These are phyloP conservation scores for Colletotrichum lentis DNA, from an alignment of 2,329 filamentous ascomycete species.

Conservation along the genomic window DNA sequence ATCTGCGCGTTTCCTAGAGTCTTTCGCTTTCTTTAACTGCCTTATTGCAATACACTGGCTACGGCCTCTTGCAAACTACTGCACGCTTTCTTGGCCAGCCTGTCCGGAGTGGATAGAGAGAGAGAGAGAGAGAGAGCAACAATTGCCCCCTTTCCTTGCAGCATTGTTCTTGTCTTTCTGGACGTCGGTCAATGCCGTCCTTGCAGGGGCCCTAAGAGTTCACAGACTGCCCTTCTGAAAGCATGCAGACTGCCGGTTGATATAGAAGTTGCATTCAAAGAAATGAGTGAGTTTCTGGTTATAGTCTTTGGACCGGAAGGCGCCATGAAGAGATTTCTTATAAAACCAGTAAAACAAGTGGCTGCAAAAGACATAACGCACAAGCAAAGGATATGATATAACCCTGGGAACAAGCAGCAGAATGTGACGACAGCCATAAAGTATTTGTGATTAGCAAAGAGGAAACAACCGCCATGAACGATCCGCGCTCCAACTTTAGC, in stretches of 20 bases:
- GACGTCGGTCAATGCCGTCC: conserved; percentile 4
- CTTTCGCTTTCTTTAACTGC: no score
- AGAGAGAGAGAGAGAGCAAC: conserved; percentile 1
- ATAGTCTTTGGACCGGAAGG: background rate
- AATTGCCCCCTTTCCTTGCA: conserved; percentile 1
- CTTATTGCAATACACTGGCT: no score
- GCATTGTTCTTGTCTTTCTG: conserved; percentile 1
- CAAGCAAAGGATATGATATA: background rate
- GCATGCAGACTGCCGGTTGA: background rate
- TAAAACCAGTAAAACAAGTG: no score
- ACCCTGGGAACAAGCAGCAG: background rate
- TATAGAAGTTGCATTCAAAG: background rate
- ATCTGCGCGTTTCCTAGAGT: no score
- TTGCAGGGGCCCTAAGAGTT: background rate
- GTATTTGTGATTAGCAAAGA: conserved; percentile 22
- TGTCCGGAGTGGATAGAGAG: conserved; percentile 15
- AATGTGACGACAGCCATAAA: background rate
- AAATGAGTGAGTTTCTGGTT: background rate
- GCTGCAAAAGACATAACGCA: background rate
- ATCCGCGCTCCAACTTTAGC: conserved; percentile 24
- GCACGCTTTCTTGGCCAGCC: background rate
- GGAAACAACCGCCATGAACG: conserved; percentile 9
- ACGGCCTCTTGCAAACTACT: background rate
- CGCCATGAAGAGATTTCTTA: background rate
- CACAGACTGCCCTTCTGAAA: background rate